These are phyloP conservation scores for Stemphylium vesicarium DNA, from an alignment of 2,329 filamentous ascomycete species.

Conservation along the genomic window DNA sequence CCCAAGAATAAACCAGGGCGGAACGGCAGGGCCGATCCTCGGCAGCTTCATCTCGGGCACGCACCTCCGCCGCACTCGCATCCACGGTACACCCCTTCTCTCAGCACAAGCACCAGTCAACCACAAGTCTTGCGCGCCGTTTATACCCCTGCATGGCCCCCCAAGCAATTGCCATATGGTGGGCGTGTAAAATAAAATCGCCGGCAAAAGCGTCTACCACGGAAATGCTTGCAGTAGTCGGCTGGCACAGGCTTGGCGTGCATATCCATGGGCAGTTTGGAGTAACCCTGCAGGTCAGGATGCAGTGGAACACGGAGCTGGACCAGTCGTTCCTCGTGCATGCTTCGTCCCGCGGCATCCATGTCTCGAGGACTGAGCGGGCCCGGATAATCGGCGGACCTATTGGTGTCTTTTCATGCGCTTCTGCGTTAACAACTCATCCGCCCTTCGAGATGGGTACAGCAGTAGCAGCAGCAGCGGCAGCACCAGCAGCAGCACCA, in stretches of 20 bases:
- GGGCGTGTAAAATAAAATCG: background rate
- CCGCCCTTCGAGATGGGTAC: constrained; percentile 2
- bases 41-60: background rate
- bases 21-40: constrained; percentile 1
- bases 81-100: background rate
- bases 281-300: constrained; percentile 4
- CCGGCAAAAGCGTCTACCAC: background rate
- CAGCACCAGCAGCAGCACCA: background rate
- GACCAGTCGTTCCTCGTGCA: constrained; percentile 16
- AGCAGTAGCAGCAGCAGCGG: background rate
- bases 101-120: background rate
- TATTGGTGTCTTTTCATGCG: constrained; percentile 10
- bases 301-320: constrained; percentile 14
- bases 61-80: background rate
- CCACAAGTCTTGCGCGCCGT: background rate
- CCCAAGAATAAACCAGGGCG: constrained; percentile 1
- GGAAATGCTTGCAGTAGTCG: background rate
- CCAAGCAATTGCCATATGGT: background rate
- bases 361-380: constrained; percentile 11
- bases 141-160: background rate
- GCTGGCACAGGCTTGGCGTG: background rate
- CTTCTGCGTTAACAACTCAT: constrained; percentile 14
- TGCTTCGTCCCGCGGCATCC: constrained; percentile 19
- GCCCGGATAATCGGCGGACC: constrained; percentile 9
- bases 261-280: constrained; percentile 1